Base-by-base conservation (phyloP, 805 yeast species). In the Candida gorgasii region DNA sequence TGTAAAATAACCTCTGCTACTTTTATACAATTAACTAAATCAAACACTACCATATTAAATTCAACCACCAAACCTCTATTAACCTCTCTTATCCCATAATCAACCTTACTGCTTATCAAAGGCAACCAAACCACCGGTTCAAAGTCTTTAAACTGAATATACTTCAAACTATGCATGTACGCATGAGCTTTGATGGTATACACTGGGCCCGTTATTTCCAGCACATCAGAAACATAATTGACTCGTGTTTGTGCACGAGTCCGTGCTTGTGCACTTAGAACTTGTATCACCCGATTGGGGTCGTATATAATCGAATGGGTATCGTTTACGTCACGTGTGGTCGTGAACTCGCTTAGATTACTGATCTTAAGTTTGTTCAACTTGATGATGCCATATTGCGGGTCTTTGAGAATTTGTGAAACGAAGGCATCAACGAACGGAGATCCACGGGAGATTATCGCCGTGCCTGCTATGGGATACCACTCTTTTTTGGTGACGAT, bases 401-500 rank as follows among this genome's bases (percentile, higher is more conserved):
- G 24, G 12, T 24, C 30, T 5, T 13, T 12, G 3, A 36, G 6
- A 8, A 34, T 6, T 13, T 34, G 17, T 2, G 20, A 8, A 2
- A 34, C 7, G 13, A 34, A 7, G 6, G 8, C 8, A 14, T 14
- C 13, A n/a, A 34, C 37, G 9, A 34, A 34, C 28, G 8, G 8
- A 8, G 37, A 34, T 14, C 20, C 16, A 22, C 19, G 28, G 15
- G 28, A 34, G n/a, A 34, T 20, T 13, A 28, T 18, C 13, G 36
- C 30, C 22, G 42, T 30, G 5, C 42, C 42, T 4, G 42, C 22
- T 20, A 23, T 29, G 8, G 42, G 42, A 16, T 39, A 39, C 11
- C 5, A n/a, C 16, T 39, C 36, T 20, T 22, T 8, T 22, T 24
- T 29, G 5, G 19, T 15, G 8, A 39, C 31, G 3, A 39, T 22